Conservation (phyloP, 805 yeast genomes). For the Nakazawaea laoshanensis region DNA sequence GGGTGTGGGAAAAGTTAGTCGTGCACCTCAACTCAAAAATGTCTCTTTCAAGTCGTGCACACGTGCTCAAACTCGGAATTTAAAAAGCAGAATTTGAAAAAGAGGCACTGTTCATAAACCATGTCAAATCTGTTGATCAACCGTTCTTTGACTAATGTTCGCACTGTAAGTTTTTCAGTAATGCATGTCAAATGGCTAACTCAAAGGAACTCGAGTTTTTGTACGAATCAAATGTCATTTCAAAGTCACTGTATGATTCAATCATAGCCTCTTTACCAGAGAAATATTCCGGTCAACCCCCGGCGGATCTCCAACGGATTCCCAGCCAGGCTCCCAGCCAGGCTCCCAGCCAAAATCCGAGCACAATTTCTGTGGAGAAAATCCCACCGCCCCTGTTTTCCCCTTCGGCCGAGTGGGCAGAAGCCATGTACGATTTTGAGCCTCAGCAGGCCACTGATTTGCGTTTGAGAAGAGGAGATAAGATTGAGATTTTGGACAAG, state of each 20-base stretch:
- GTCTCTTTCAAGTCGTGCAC: too few species aligned
- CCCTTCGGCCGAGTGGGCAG: conserved; percentile 31
- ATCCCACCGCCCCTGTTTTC: conserved; percentile 1
- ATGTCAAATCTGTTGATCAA: conserved; percentile 45
- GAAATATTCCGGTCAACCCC: conserved; percentile 42
- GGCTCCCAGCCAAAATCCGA: too few species aligned
- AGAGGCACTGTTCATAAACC: too few species aligned
- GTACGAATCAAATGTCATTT: conserved; percentile 64
- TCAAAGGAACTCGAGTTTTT: conserved; percentile 66
- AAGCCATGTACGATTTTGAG: conserved; percentile 66
- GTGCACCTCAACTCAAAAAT: too few species aligned
- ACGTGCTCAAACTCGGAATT: too few species aligned
- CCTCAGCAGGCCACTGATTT: conserved; percentile 77
- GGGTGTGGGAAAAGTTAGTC: too few species aligned
- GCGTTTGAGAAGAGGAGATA: conserved; percentile 55
- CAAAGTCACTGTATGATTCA: conserved; percentile 43
- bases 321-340: neutral
- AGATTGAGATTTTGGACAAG: conserved; percentile 60
- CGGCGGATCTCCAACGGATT: conserved; percentile 28
- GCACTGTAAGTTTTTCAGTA: conserved; percentile 32
- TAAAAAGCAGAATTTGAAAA: neutral
- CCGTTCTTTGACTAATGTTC: conserved; percentile 67
- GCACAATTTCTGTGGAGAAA: neutral
- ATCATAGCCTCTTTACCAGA: conserved; percentile 47
- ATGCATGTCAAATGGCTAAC: conserved; percentile 1